phyloP scores from a whole-genome alignment of 352 stramenopile species.

The Phytophthora niederhauseri region DNA sequence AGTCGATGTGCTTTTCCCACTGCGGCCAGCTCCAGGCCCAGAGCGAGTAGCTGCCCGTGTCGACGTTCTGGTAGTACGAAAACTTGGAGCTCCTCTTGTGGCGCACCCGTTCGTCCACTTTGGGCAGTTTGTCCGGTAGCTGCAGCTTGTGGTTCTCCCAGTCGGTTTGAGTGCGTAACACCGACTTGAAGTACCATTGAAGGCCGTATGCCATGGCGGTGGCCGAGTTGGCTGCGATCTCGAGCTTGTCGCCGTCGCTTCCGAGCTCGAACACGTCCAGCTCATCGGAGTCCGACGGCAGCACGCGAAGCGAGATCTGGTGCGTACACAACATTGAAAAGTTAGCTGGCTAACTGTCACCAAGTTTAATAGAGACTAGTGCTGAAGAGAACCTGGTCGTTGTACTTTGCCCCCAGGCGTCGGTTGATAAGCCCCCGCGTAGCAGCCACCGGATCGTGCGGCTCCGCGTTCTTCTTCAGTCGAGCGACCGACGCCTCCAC shows the following conservation, averaged over 20 bases:
- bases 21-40: conserved; percentile 87
- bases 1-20: conserved; percentile 93
- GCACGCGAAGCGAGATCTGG: conserved; percentile 63
- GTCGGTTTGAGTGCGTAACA: conserved; percentile 75
- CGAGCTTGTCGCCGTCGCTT: conserved; percentile 49
- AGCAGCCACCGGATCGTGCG: conserved; percentile 58
- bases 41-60: conserved; percentile 90
- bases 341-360: not conserved
- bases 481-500: conserved; percentile 18
- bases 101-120: conserved; percentile 39
- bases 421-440: conserved; percentile 56
- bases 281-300: conserved; percentile 44
- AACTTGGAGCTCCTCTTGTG: conserved; percentile 73
- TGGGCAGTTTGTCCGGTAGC: conserved; percentile 55
- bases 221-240: conserved; percentile 57
- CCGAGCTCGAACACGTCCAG: conserved; percentile 72
- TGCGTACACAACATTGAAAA: conserved; percentile 10
- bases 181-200: conserved; percentile 78
- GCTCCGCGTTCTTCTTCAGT: conserved; percentile 34
- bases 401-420: conserved; percentile 56
- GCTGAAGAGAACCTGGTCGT: conserved; percentile 26
- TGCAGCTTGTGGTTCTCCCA: conserved; percentile 80
- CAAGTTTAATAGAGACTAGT: not conserved
- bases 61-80: conserved; percentile 94
- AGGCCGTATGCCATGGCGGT: conserved; percentile 72